Evolutionary conservation across 164 flowering plant genomes (phyloP), one percentile per base, ranked within the genome.

Genomic region (Berberis thunbergii): DNA sequence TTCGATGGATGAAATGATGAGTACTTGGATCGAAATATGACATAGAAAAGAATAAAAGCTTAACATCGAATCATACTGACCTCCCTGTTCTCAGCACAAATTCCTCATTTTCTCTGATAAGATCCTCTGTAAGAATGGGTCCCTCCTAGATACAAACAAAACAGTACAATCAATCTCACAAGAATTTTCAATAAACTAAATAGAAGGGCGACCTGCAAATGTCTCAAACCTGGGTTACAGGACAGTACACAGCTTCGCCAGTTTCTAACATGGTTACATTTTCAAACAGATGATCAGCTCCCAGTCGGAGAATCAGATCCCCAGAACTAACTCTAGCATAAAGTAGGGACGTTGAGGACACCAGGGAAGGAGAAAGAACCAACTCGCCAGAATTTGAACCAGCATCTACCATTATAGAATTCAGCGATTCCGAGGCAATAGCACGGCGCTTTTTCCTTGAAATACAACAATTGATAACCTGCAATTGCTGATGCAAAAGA

Each of bases 61-160:
- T 41, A n/a, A 67, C 55, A 61, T 48, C 64, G 7, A 2, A 54
- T 62, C 55, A 67, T 9, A 81, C 87, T 64, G 56, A 90, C 98
- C 98, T 94, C 70, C 98, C 97, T 8, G 98, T 94, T 60, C 98
- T 86, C 49, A 94, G 89, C 64, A 94, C 86, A 69, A 94, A 79
- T 69, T 94, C 98, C 78, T 94, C 98, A n/a, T 84, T 87, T 78
- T 94, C 98, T 78, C 74, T 86, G 55, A 88, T 81, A 69, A 86
- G 78, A 74, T 94, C 98, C 79, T 94, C 98, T 6, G 98, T 90
- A 55, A 94, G 83, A 79, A 94, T 68, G 73, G 95, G 93, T 52
- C 83, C 90, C 80, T 94, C 98, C 98, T 94, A 70, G 54, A 77
- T 7, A 69, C 49, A 38, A 50, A 70, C 5, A 50, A 43, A 64